phyloP scores from a whole-genome alignment of 1,284 basidiomycete genomes.

The Ganoderma lingzhi region DNA sequence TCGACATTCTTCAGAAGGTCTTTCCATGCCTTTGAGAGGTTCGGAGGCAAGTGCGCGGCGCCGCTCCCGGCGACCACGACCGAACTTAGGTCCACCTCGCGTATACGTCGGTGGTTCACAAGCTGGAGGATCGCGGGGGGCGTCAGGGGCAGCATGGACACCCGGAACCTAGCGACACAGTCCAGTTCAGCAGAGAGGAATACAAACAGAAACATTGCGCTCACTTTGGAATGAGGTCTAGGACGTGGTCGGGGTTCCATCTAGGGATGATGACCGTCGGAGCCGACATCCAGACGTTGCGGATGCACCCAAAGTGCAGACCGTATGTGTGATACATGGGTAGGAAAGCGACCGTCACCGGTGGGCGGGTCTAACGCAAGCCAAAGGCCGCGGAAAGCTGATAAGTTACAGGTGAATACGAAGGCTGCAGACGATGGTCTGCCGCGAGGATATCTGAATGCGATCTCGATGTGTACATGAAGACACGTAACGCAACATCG shows the following conservation, averaged over 20 bases:
- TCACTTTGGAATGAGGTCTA: constrained; percentile 54
- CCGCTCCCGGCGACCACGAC: constrained; percentile 57
- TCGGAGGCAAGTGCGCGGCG: constrained; percentile 72
- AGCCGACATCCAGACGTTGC: constrained; percentile 49
- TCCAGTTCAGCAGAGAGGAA: neutral
- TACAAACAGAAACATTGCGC: constrained; percentile 17
- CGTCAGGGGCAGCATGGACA: constrained; percentile 60
- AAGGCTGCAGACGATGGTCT: constrained; percentile 4
- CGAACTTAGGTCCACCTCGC: constrained; percentile 61
- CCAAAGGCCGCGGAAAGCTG: neutral
- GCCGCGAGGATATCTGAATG: neutral
- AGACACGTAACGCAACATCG: neutral
- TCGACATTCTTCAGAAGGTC: constrained; percentile 47
- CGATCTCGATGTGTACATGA: neutral
- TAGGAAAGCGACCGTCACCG: constrained; percentile 61
- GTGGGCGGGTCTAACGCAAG: constrained; percentile 30
- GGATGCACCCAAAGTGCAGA: constrained; percentile 61
- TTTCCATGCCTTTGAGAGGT: constrained; percentile 53
- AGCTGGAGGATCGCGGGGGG: constrained; percentile 76
- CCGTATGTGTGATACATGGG: constrained; percentile 79
- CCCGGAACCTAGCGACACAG: constrained; percentile 51
- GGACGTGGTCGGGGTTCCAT: constrained; percentile 63
- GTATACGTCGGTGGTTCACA: constrained; percentile 59
- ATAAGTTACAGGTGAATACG: neutral
- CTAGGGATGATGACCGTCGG: constrained; percentile 61